Base-by-base conservation (phyloP, 2,329 filamentous ascomycete species). In the Pseudogymnoascus sp. region DNA sequence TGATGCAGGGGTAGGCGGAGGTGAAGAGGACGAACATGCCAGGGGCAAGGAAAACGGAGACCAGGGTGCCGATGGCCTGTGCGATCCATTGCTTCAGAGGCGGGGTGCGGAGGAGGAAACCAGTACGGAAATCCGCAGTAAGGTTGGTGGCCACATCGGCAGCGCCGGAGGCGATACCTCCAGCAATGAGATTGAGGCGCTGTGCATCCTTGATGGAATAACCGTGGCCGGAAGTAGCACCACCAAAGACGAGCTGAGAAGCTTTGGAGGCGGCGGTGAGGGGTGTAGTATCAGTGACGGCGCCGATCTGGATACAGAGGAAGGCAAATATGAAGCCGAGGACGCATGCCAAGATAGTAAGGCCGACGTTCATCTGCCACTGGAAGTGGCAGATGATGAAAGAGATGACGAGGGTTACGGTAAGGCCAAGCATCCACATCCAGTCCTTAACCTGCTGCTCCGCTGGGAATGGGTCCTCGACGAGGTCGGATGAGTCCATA, bases 11-110 rank as follows among this genome's bases (percentile, higher is more conserved):
- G 72, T 90, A 89, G 0, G 87, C 87, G 4, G 81, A 80, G 66
- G 84, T 81, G 77, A 89, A 89, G 50, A 89, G 81, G 36, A 88
- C 82, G 70, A 89, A 89, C 68, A 89, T 81, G 8, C 83, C 85
- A 0, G 86, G 86, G 0, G 86, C 84, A 11, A 89, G 75, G 76
- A 88, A 88, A 67, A 88, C 79, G n/a, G 86, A 81, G 59, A 88
- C 80, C 34, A 88, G 72, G 7, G 83, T 83, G 28, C 86, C 86
- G 12, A 87, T 74, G 44, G 79, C 81, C 73, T 89, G 87, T 0
- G 86, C 86, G 67, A 86, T 78, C 79, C 85, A 89, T 73, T 89
- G 87, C 71, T 85, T 81, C 65, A 82, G 79, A 0, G 87, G 86
- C 0, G 86, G 81, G 0, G 86, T 89, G 66, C 82, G 78, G 62